Evolutionary conservation across 2,329 filamentous ascomycete species (phyloP).

Genomic region (Colletotrichum orchidophilum): DNA sequence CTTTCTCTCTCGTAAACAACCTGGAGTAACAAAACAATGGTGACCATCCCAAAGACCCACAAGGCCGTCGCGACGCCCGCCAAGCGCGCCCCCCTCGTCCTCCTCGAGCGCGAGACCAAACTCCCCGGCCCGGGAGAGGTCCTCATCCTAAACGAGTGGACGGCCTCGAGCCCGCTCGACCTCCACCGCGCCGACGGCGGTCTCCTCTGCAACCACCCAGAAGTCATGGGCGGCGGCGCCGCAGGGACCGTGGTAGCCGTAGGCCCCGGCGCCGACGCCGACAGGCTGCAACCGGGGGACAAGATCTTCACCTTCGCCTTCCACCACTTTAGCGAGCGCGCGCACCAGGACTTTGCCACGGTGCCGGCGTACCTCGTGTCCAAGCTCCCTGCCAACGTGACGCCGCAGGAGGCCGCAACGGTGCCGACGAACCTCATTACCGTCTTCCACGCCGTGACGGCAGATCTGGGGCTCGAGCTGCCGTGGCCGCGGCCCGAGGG

Average conservation of each 20-base stretch:
- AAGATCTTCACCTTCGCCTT: slow-evolving; percentile 66
- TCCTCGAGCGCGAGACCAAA: slow-evolving; percentile 38
- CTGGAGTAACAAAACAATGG: neutral
- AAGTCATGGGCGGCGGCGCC: slow-evolving; percentile 60
- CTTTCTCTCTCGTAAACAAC: neutral
- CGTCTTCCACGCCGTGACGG: slow-evolving; percentile 61
- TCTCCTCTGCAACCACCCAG: slow-evolving; percentile 60
- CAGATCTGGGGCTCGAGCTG: slow-evolving; percentile 61
- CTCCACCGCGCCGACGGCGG: slow-evolving; percentile 70
- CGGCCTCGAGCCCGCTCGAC: slow-evolving; percentile 68
- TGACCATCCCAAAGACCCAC: slow-evolving; percentile 39
- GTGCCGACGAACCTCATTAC: slow-evolving; percentile 68
- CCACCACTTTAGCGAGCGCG: slow-evolving; percentile 57
- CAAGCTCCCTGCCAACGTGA: slow-evolving; percentile 52
- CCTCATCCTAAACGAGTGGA: slow-evolving; percentile 66
- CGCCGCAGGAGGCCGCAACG: slow-evolving; percentile 58
- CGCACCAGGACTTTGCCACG: slow-evolving; percentile 65
- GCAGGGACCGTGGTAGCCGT: slow-evolving; percentile 63
- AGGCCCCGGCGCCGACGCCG: slow-evolving; percentile 44
- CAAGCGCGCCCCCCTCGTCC: slow-evolving; percentile 37
- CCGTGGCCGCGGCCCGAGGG: slow-evolving; percentile 63
- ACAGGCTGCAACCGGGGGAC: slow-evolving; percentile 58
- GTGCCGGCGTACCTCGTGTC: slow-evolving; percentile 59
- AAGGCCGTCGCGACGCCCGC: slow-evolving; percentile 38
- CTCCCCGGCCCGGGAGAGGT: slow-evolving; percentile 56